phyloP scores from a whole-genome alignment of 2,329 filamentous ascomycete genomes.

The Sarocladium kiliense region DNA sequence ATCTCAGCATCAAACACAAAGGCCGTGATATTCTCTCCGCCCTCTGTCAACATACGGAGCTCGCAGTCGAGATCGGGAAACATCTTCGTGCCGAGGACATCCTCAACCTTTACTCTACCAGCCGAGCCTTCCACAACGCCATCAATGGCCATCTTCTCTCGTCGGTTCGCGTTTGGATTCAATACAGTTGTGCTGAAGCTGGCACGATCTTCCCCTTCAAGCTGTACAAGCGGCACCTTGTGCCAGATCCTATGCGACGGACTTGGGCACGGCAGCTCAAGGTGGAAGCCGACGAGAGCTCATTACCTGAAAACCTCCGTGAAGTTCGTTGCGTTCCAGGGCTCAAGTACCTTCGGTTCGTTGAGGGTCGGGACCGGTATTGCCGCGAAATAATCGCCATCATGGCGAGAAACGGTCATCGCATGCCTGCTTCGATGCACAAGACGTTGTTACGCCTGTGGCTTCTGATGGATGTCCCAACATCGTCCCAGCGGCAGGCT shows the following conservation, averaged over 20 bases:
- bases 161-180: conserved; percentile 51
- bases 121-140: conserved; percentile 55
- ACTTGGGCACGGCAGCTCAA: conserved; percentile 21
- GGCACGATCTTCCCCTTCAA: conserved; percentile 55
- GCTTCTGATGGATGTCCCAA: conserved; percentile 64
- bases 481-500: conserved; percentile 47
- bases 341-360: conserved; percentile 64
- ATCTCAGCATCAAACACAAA: conserved; percentile 15
- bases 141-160: conserved; percentile 55
- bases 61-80: conserved; percentile 50
- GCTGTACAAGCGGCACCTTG: conserved; percentile 51
- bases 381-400: conserved; percentile 58
- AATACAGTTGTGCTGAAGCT: conserved; percentile 48
- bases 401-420: conserved; percentile 53
- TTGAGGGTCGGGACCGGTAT: conserved; percentile 51
- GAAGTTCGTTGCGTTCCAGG: conserved; percentile 51
- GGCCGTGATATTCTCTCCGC: conserved; percentile 38
- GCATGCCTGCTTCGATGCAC: conserved; percentile 43
- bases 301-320: conserved; percentile 12
- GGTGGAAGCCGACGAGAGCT: neutral
- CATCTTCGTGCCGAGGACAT: conserved; percentile 52
- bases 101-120: conserved; percentile 60
- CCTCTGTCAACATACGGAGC: conserved; percentile 40
- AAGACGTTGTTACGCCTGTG: conserved; percentile 60
- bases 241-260: conserved; percentile 52